Conservation (phyloP, 2,329 filamentous ascomycete genomes). For the Orbilia brochopaga region DNA sequence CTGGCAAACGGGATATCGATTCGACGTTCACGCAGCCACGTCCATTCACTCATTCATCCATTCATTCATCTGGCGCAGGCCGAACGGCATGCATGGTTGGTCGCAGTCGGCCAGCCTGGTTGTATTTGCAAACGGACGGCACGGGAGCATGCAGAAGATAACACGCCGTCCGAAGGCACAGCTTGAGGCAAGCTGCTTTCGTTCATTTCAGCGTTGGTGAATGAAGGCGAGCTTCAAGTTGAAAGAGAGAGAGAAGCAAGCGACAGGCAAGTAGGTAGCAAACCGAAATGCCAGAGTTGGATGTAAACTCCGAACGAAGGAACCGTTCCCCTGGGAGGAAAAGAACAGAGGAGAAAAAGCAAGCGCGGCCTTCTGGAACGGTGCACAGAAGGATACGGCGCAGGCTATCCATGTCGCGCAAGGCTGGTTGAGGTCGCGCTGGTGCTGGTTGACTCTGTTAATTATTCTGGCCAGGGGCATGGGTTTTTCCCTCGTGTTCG, state of each 20-base stretch:
- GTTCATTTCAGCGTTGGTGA: not conserved
- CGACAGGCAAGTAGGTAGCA: too few species aligned
- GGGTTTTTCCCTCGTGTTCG: constrained; percentile 11
- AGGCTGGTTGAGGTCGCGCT: constrained; percentile 16
- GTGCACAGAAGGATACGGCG: constrained; percentile 33
- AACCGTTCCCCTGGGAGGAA: constrained; percentile 12
- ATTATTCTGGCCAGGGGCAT: not conserved
- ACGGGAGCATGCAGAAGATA: constrained; percentile 40
- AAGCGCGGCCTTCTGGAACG: constrained; percentile 42
- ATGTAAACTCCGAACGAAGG: constrained; percentile 4
- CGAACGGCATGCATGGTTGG: not conserved
- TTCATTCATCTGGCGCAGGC: not conserved
- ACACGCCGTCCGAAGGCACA: not conserved
- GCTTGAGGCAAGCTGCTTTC: not conserved
- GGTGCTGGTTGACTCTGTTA: too few species aligned
- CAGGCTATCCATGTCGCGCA: constrained; percentile 31
- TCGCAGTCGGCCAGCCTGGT: constrained; percentile 14
- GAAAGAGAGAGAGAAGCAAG: too few species aligned
- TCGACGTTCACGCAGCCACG: not conserved
- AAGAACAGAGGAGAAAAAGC: constrained; percentile 20
- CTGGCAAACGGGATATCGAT: not conserved
- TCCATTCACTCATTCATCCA: not conserved
- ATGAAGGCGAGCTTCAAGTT: not conserved
- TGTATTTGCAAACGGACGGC: constrained; percentile 21
- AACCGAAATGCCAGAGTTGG: not conserved